Conservation (phyloP, 2,329 filamentous ascomycete species). For the Fusarium metavorans region DNA sequence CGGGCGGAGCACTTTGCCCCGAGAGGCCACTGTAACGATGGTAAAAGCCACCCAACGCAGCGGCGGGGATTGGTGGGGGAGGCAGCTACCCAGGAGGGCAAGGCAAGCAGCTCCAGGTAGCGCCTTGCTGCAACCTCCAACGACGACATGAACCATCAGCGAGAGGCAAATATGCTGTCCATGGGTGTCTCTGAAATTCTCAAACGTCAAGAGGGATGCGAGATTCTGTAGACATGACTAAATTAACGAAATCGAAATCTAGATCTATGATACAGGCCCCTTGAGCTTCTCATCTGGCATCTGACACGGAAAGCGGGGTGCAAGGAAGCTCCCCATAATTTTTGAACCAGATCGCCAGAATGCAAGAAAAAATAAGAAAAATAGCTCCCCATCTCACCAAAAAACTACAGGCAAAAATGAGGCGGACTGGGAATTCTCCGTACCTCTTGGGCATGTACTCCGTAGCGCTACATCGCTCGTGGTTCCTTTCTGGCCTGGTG, state of each 20-base stretch:
- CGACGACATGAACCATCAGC: not conserved
- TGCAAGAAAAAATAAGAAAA: constrained; percentile 8
- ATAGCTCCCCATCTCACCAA: constrained; percentile 32
- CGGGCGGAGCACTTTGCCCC: constrained; percentile 44
- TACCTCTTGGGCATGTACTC: constrained; percentile 38
- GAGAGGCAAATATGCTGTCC: not conserved
- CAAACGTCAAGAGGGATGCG: not conserved
- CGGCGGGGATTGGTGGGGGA: constrained; percentile 41
- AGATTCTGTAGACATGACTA: not conserved
- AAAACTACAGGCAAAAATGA: constrained; percentile 11
- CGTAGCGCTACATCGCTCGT: constrained; percentile 36
- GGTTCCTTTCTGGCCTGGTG: constrained; percentile 29
- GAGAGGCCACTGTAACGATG: constrained; percentile 35
- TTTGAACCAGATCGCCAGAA: constrained; percentile 38
- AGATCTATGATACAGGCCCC: not conserved
- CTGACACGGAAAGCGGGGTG: constrained; percentile 33
- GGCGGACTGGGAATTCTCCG: constrained; percentile 31
- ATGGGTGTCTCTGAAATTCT: not conserved
- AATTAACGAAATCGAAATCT: not conserved
- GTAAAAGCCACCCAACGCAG: constrained; percentile 26
- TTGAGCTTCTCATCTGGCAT: constrained; percentile 21
- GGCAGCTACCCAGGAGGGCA: constrained; percentile 36
- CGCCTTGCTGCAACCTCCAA: not conserved
- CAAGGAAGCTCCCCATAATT: constrained; percentile 42
- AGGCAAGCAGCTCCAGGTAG: constrained; percentile 18